phyloP scores from a whole-genome alignment of 1,139 yeast genomes.

The Hemisphaericaspora xylofermentans region DNA sequence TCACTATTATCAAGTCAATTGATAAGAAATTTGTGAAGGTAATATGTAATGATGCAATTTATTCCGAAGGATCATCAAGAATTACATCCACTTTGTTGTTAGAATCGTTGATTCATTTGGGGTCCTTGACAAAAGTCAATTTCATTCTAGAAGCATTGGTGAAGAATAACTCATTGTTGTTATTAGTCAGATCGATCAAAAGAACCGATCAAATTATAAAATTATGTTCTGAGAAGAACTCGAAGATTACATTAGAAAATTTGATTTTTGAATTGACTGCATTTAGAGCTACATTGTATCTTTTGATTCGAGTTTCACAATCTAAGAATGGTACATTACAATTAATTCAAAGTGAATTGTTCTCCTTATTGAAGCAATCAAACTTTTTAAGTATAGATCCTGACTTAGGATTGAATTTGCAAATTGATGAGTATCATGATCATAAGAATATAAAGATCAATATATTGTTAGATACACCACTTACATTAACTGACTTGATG shows the following conservation, averaged over 20 bases:
- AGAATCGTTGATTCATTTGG: conserved; percentile 65
- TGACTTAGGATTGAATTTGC: conserved; percentile 65
- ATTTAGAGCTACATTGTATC: conserved; percentile 67
- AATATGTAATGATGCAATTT: conserved; percentile 74
- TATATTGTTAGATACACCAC: conserved; percentile 53
- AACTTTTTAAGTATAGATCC: conserved; percentile 69
- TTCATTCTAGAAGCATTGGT: conserved; percentile 61
- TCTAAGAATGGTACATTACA: conserved; percentile 75
- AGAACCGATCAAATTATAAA: conserved; percentile 65
- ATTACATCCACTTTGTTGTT: conserved; percentile 74
- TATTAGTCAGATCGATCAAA: conserved; percentile 65
- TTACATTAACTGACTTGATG: conserved; percentile 29
- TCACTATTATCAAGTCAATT: conserved; percentile 53
- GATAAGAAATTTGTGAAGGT: conserved; percentile 64
- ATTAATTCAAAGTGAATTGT: conserved; percentile 70
- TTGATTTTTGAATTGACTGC: conserved; percentile 72
- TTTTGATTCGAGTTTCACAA: conserved; percentile 73
- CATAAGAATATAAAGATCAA: conserved; percentile 29
- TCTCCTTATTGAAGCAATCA: conserved; percentile 59
- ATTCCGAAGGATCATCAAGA: conserved; percentile 76
- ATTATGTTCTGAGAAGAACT: conserved; percentile 31
- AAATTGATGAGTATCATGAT: conserved; percentile 24
- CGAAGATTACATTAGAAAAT: conserved; percentile 46
- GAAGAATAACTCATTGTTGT: conserved; percentile 62
- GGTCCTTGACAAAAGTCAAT: conserved; percentile 50